Evolutionary conservation across 352 stramenopile species (phyloP), one percentile per base, ranked within the genome.

Genomic region (Phytophthora boehmeriae): DNA sequence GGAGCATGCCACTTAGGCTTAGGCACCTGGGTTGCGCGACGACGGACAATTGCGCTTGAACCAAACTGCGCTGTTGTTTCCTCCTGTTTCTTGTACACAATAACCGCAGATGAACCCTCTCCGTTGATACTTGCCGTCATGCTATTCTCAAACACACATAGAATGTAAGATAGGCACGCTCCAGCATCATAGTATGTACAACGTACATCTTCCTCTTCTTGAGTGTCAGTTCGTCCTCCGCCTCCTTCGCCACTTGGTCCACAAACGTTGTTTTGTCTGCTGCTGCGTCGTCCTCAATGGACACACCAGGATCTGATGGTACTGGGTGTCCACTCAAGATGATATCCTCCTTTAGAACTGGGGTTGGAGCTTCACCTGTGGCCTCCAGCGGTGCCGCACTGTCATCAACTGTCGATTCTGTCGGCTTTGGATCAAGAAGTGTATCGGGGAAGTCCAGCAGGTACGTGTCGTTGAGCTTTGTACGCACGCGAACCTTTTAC

Each of bases 1-100:
- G 97, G 97, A 27, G 98, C 97, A 75, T 99, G 98, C 97, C 97
- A 99, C 66, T 95, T 95, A 14, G 97, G 97, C 60, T 96, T 98
- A 8, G 96, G 96, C 48, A 99, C 97, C 52, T 93, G 83, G 6
- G 83, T 89, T 30, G 82, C 80, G 41, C 90, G 80, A 36, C 86
- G 76, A 20, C 88, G 83, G n/a, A 94, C 75, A 44, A 97, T 83
- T 22, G 86, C 78, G 32, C 68, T 81, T 30, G 60, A 74, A 11
- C 80, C 68, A 45, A 87, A 88, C 54, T 90, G 76, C 30, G 71
- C 75, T 1, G 78, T 64, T 13, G 67, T 80, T 25, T 76, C 65
- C 16, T 60, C 54, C 43, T 86, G 80, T 41, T 79, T 78, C 63
- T 89, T 89, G 66, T 85, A 91, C 39, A 82, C 73, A 22, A 89